Percentiles rank a stretch among this genome's conserved stretches.
Evolutionary conservation across 495 filamentous ascomycete genomes (phyloP).

Genomic region (Daldinia vernicosa): DNA sequence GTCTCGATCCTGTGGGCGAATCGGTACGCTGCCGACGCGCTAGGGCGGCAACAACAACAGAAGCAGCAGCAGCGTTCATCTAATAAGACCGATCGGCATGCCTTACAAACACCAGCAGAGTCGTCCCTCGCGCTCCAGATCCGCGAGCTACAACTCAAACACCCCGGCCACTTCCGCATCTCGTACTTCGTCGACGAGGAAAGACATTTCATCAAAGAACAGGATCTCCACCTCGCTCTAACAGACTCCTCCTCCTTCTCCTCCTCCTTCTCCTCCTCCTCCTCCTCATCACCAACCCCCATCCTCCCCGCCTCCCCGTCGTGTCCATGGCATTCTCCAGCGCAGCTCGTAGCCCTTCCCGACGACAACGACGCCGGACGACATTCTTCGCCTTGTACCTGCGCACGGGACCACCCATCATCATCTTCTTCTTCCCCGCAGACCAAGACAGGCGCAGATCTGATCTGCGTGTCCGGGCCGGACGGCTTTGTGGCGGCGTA

Average conservation of each 20-base stretch:
- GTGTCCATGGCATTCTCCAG: constrained; percentile 43
- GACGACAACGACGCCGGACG: constrained; percentile 38
- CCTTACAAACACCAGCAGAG: not conserved
- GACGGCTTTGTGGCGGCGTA: constrained; percentile 86
- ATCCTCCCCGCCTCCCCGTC: constrained; percentile 12
- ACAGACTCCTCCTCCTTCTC: not conserved
- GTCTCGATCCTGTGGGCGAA: constrained; percentile 55
- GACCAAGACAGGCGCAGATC: constrained; percentile 50
- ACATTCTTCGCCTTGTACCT: constrained; percentile 14
- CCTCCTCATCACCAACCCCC: not conserved
- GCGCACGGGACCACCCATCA: not conserved
- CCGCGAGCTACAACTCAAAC: constrained; percentile 62
- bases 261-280: too few species aligned
- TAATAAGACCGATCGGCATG: constrained; percentile 10
- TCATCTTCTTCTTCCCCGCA: constrained; percentile 15
- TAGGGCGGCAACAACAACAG: constrained; percentile 26
- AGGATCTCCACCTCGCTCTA: constrained; percentile 51
- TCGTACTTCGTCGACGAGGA: constrained; percentile 86
- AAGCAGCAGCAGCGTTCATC: not conserved
- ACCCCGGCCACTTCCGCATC: constrained; percentile 65
- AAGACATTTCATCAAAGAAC: constrained; percentile 65
- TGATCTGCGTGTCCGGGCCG: constrained; percentile 85
- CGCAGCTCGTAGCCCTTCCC: constrained; percentile 31
- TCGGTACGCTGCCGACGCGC: constrained; percentile 49
- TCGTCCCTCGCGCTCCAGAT: constrained; percentile 68